Evolutionary conservation across 192 early-diverging fungal genomes (phyloP).

Genomic region (Chytriomyces sp.): DNA sequence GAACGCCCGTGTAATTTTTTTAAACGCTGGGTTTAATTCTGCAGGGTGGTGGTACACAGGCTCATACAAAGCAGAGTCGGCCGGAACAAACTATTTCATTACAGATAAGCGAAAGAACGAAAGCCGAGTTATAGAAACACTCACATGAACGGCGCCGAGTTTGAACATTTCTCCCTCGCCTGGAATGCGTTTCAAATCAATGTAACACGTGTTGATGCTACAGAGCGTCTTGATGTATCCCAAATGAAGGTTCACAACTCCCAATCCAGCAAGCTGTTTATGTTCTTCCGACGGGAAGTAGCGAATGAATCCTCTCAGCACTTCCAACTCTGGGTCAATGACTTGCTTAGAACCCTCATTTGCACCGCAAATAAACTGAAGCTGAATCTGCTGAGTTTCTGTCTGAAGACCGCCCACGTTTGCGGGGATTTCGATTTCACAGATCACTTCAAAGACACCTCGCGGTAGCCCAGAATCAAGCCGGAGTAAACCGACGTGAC

Average conservation of each 20-base stretch:
- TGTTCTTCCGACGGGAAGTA: slow-evolving; percentile 38
- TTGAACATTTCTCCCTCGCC: slow-evolving; percentile 37
- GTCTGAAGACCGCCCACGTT: not conserved
- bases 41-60: slow-evolving; percentile 29
- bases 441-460: slow-evolving; percentile 37
- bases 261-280: slow-evolving; percentile 32
- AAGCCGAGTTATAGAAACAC: not conserved
- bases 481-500: slow-evolving; percentile 33
- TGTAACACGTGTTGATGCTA: slow-evolving; percentile 35
- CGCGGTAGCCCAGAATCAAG: slow-evolving; percentile 31
- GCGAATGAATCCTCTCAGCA: slow-evolving; percentile 36
- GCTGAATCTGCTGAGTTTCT: slow-evolving; percentile 2
- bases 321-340: slow-evolving; percentile 36
- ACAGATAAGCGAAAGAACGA: not conserved
- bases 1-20: slow-evolving; percentile 14
- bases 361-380: slow-evolving; percentile 38
- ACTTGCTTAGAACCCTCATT: not conserved
- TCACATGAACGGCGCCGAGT: slow-evolving; percentile 36
- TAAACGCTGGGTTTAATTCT: slow-evolving; percentile 28
- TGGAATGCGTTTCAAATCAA: slow-evolving; percentile 39
- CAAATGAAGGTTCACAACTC: slow-evolving; percentile 26
- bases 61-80: slow-evolving; percentile 27
- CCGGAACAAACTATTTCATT: slow-evolving; percentile 35
- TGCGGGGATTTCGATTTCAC: slow-evolving; percentile 39
- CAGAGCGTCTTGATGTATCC: slow-evolving; percentile 36